Evolutionary conservation across 257 asterid genomes (phyloP).

Genomic region (Thymus mandschuricus): DNA sequence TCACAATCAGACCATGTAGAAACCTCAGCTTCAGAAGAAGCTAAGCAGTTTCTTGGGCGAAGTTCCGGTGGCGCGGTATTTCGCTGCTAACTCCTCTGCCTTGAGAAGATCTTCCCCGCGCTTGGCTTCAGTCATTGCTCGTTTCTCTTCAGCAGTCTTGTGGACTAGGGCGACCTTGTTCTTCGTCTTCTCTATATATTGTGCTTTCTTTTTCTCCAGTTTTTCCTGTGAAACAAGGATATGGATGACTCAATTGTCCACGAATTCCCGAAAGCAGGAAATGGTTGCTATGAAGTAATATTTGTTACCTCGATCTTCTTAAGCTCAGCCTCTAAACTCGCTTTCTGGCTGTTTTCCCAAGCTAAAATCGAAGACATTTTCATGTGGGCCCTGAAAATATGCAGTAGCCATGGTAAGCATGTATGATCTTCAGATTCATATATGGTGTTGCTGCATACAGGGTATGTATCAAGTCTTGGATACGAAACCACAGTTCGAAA

Average conservation of each 20-base stretch:
- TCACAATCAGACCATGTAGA: constrained; percentile 27
- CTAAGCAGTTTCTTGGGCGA: constrained; percentile 85
- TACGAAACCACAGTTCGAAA: neutral
- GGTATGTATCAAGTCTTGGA: neutral
- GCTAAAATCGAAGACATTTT: constrained; percentile 63
- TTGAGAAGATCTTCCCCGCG: constrained; percentile 90
- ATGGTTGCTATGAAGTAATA: too few relatives aligned
- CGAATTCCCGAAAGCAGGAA: neutral
- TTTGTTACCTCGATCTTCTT: constrained; percentile 76
- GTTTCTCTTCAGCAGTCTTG: constrained; percentile 86
- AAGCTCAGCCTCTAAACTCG: constrained; percentile 81
- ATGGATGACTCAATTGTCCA: neutral
- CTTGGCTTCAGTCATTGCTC: constrained; percentile 72
- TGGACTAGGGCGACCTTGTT: constrained; percentile 78
- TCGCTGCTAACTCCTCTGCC: constrained; percentile 86
- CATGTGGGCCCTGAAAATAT: constrained; percentile 71
- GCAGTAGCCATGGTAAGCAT: neutral
- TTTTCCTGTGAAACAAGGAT: constrained; percentile 53
- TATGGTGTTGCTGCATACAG: neutral
- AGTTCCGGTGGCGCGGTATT: constrained; percentile 87
- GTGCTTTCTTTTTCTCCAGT: constrained; percentile 90
- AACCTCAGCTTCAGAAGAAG: constrained; percentile 52
- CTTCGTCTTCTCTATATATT: constrained; percentile 73
- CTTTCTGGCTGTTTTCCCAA: constrained; percentile 98
- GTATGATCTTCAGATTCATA: neutral